These are phyloP conservation scores for Podospora tetraspora DNA, from an alignment of 495 filamentous ascomycete species.

Conservation along the genomic window DNA sequence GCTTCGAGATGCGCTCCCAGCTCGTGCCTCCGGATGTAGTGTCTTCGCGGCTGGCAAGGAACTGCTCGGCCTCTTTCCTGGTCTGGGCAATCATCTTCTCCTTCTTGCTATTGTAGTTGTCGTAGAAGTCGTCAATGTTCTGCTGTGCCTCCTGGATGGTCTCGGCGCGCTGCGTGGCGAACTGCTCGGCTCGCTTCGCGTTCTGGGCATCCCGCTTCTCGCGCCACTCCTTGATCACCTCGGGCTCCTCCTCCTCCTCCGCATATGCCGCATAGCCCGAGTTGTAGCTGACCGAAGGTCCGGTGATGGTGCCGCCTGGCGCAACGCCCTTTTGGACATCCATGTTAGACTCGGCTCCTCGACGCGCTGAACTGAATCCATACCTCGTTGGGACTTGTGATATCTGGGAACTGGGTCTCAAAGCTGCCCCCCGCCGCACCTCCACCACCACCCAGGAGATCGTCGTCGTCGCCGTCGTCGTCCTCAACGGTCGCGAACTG, in stretches of 20 bases:
- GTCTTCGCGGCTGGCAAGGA: conserved; percentile 80
- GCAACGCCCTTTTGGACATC: conserved; percentile 64
- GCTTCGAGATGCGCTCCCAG: conserved; percentile 96
- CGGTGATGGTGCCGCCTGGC: conserved; percentile 84
- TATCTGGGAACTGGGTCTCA: conserved; percentile 80
- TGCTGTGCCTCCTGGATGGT: conserved; percentile 79
- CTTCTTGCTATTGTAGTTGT: conserved; percentile 96
- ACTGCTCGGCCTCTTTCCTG: conserved; percentile 87
- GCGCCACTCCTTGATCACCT: conserved; percentile 87
- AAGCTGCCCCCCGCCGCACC: conserved; percentile 58
- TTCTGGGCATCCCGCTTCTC: conserved; percentile 75
- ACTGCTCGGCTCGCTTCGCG: conserved; percentile 70
- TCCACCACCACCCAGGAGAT: conserved; percentile 64
- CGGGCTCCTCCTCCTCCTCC: conserved; percentile 73
- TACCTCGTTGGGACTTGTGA: conserved; percentile 78
- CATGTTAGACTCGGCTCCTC: conserved; percentile 19
- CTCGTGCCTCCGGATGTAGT: conserved; percentile 89
- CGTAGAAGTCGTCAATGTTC: conserved; percentile 97
- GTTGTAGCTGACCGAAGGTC: conserved; percentile 61
- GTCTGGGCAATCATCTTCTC: conserved; percentile 86
- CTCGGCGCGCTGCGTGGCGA: conserved; percentile 68
- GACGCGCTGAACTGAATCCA: conserved; percentile 15
- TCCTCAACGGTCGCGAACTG: conserved; percentile 82
- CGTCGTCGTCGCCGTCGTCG: conserved; percentile 68
- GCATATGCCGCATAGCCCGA: conserved; percentile 53